These are phyloP conservation scores for Colletotrichum australisinense DNA, from an alignment of 2,329 filamentous ascomycete species.

Conservation along the genomic window DNA sequence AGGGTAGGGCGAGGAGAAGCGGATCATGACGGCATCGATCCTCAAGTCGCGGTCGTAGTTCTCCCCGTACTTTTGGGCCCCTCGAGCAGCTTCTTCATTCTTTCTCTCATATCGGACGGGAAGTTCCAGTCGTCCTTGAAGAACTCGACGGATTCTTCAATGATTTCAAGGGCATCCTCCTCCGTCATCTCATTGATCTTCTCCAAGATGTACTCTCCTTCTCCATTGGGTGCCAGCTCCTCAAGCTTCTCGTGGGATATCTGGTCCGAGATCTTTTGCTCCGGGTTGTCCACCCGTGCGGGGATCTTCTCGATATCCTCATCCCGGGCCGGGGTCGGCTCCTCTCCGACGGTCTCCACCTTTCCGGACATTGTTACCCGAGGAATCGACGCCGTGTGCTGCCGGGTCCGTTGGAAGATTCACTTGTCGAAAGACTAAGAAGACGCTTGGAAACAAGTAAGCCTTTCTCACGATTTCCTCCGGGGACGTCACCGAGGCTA, in stretches of 20 bases:
- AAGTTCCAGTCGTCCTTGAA: constrained; percentile 59
- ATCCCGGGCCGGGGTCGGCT: constrained; percentile 15
- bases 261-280: constrained; percentile 44
- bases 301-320: constrained; percentile 28
- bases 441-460: not conserved
- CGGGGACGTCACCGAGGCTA: not conserved
- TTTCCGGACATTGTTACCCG: constrained; percentile 27
- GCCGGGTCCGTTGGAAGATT: not conserved
- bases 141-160: constrained; percentile 51
- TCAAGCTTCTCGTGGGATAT: constrained; percentile 53
- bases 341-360: constrained; percentile 20
- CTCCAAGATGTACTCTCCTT: constrained; percentile 53
- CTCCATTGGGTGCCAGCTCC: constrained; percentile 54
- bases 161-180: constrained; percentile 54
- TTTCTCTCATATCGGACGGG: constrained; percentile 53
- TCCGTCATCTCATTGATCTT: constrained; percentile 55
- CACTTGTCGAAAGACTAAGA: not conserved
- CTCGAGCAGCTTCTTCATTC: constrained; percentile 50
- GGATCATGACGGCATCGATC: constrained; percentile 53
- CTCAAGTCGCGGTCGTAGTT: constrained; percentile 54
- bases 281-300: constrained; percentile 9
- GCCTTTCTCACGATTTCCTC: no score
- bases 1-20: constrained; percentile 55
- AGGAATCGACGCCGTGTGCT: not conserved
- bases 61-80: constrained; percentile 53